Evolutionary conservation across 768 basidiomycete species (phyloP).

Genomic region (Collybia sp.): DNA sequence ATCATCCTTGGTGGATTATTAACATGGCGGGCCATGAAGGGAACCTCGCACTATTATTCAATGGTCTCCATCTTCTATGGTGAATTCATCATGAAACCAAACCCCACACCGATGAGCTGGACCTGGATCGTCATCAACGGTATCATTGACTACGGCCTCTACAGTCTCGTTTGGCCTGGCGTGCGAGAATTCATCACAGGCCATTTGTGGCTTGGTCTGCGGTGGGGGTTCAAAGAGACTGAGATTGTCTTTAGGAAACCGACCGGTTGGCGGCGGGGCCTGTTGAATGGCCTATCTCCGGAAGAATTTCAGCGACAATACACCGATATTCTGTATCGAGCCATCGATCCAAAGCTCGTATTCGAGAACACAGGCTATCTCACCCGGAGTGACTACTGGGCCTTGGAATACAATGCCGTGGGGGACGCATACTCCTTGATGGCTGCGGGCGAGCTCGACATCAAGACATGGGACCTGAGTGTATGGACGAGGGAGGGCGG

Average conservation of each 20-base stretch:
- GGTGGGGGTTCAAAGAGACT: slow-evolving; percentile 4
- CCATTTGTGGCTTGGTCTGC: slow-evolving; percentile 8
- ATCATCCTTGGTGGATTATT: too few relatives aligned
- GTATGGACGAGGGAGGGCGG: too few relatives aligned
- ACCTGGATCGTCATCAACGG: slow-evolving; percentile 2
- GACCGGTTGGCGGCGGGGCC: background rate
- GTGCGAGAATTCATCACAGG: slow-evolving; percentile 2
- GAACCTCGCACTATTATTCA: too few relatives aligned
- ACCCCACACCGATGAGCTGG: slow-evolving; percentile 4
- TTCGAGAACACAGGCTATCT: slow-evolving; percentile 8
- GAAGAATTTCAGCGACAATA: slow-evolving; percentile 1
- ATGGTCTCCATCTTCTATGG: too few relatives aligned
- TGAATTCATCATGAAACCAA: background rate
- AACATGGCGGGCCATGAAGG: too few relatives aligned
- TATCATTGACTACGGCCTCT: slow-evolving; percentile 4
- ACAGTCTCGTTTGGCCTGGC: background rate
- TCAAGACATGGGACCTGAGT: too few relatives aligned
- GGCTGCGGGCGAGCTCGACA: too few relatives aligned
- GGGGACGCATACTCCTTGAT: slow-evolving; percentile 3
- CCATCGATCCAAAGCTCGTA: slow-evolving; percentile 5
- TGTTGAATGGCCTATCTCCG: background rate
- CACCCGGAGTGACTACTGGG: slow-evolving; percentile 6
- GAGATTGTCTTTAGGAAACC: slow-evolving; percentile 9
- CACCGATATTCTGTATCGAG: slow-evolving; percentile 1
- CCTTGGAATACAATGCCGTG: slow-evolving; percentile 2